Base-by-base conservation (phyloP, 306 rosid species). In the Calophaca sinica region DNA sequence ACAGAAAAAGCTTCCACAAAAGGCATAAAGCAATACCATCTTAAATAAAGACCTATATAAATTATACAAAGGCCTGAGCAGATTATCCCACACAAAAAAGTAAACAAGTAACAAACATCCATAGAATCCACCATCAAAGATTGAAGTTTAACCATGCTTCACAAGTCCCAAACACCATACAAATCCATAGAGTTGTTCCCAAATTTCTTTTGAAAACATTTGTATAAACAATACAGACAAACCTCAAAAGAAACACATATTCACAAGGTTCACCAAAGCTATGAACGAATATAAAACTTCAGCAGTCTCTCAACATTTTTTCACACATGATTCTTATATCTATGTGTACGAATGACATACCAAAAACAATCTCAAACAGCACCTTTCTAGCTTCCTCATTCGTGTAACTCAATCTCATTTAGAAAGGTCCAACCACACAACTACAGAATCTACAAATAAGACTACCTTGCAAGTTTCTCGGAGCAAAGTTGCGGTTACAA, bases 131-230 rank as follows among this genome's bases (percentile, higher is more conserved):
- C 54, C 53, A 55, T 70, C 54, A 54, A 69, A 48, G 14, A 41
- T 39, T 39, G 26, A 74, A 74, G 36, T 15, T 57, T 49, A 66
- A 72, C 32, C 28, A 38, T 8, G 48, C 41, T 44, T 52, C 80
- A 31, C 59, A 29, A 13, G 72, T 32, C 52, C 42, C 51, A 67
- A 46, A 10, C 57, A 48, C 53, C 52, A 36, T 67, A 42, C 70
- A 67, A 35, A 60, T 12, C 68, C 51, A n/a, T n/a, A 84, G 70
- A 76, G 36, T 29, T 60, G 61, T 32, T 60, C 32, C 29, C 68
- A 63, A 61, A 46, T 26, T 58, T 46, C 36, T 54, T 53, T 51
- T 4, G 5, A 13, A 57, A 0, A 20, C 52, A 26, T 28, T 9
- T 45, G 20, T 29, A 36, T 38, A 66, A 65, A 36, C 77, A 62